phyloP scores from a whole-genome alignment of 176 grass and related monocot genomes.

The Olyra latifolia region DNA sequence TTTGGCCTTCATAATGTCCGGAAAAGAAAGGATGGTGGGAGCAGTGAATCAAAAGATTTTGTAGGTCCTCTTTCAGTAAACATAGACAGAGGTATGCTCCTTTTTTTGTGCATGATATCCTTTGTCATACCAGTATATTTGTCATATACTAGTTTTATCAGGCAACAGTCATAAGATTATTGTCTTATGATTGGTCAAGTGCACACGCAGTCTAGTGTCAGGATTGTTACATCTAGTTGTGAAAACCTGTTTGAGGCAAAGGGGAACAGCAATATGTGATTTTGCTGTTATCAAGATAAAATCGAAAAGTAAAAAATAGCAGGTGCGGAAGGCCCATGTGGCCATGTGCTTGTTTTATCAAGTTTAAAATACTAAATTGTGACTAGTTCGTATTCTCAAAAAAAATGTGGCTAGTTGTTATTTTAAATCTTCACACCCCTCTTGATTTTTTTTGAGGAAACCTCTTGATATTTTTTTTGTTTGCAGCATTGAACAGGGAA shows the following conservation, averaged over 20 bases:
- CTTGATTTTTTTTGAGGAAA: not conserved
- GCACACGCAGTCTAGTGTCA: not conserved
- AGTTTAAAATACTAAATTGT: conserved; percentile 1
- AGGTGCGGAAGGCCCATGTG: not conserved
- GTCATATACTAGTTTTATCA: not conserved
- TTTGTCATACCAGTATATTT: not conserved
- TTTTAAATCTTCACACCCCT: not conserved
- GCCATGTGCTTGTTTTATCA: not conserved
- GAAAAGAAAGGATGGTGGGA: conserved; percentile 56
- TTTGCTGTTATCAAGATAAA: conserved; percentile 3
- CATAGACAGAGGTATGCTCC: conserved; percentile 65
- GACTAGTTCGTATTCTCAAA: not conserved
- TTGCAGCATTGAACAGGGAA: conserved; percentile 56
- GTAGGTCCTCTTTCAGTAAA: conserved; percentile 38
- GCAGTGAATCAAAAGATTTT: conserved; percentile 53
- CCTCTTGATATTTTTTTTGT: not conserved
- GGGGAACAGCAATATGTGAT: not conserved
- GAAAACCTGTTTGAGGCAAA: not conserved
- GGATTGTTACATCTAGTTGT: not conserved
- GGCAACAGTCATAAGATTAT: not conserved
- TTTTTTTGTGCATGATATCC: not conserved
- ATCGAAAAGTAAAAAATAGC: not conserved
- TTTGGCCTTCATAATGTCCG: conserved; percentile 44
- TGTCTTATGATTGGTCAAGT: not conserved
- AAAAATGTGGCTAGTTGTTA: not conserved